Base-by-base conservation (phyloP, 257 asterid species). In the Marsdenia floribunda region DNA sequence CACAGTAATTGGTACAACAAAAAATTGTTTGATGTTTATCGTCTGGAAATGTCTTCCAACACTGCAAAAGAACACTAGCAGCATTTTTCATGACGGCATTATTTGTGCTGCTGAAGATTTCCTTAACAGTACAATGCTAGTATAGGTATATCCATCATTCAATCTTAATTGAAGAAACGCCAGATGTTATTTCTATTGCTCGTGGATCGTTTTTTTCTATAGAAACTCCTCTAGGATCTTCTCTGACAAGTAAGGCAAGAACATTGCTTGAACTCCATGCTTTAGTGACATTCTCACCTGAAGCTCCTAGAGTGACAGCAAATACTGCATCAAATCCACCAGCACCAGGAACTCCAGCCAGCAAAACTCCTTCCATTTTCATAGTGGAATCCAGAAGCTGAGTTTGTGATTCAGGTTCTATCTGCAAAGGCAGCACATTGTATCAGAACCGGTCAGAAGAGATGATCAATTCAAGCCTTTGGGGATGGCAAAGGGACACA, bases 331-430 rank as follows among this genome's bases (percentile, higher is more conserved):
- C 99, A 67, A 92, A 95, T 15, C 99, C 99, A 74, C 99, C 99
- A 15, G 96, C 99, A 63, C 98, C 99, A 22, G 98, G 99, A 83
- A 95, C 97, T 65, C 98, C 99, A 38, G 93, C 96, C 79, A 95
- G 70, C 46, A 92, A 46, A 74, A 90, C 98, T 72, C 99, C 99
- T 83, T 90, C 93, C 74, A 73, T 82, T 33, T 83, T 85, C 96
- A 95, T 89, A 7, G 98, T 92, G 69, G 90, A 75, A 76, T 95
- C 94, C 16, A 92, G 83, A 35, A 95, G 86, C 77, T 70, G 87
- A 67, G 97, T 89, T 83, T 95, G 98, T 70, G 90, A 89, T 85
- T 89, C 94, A n/a, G 99, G 98, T 80, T 94, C 98, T 67, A 92
- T 94, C 97, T 92, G 92, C 83, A 76, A 78, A 9, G 59, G 54